Base-by-base conservation (phyloP, 208 protist genomes). In the Crithidia sp. region DNA sequence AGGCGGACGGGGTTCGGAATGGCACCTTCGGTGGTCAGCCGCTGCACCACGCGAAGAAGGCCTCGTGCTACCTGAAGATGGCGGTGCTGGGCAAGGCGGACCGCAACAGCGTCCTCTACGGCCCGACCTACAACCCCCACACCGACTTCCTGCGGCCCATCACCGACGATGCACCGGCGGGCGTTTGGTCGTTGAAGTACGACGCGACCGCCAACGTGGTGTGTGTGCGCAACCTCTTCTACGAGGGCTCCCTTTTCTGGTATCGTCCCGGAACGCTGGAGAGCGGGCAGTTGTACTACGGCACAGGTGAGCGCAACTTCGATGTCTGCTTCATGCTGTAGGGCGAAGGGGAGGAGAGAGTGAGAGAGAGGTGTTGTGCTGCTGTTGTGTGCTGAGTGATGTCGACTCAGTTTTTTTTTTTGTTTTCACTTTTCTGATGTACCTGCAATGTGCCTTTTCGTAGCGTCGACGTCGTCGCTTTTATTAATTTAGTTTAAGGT, bases 171-270 rank as follows among this genome's bases (percentile, higher is more conserved):
- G 87, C 83, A 44, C 94, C 94, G 12, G 77, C 75, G 9, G 94
- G 94, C 3, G 84, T 96, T 19, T 97, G 94, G 94, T 83, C 83
- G 1, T 83, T 96, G 40, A 94, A 96, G 82, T 95, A 96, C 66
- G 88, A 96, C 69, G 79, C 90, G 10, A 87, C 83, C 5, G 72
- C 83, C 36, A 89, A 91, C 54, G 84, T 96, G 4, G 92, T 96
- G 39, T 84, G 83, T 19, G 90, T 95, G 54, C 84, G 90, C 71
- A 97, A 97, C 74, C 59, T 94, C 4, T 82, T 95, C 16, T 97
- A 84, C 74, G 84, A 88, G 5, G 93, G 91, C 13, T 93, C 88
- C 0, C 83, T 96, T 37, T 97, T 97, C 73, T 97, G 91, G 87
- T 95, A 97, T 71, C 63, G 83, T 6, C 90, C 90, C 0, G 88